Percentiles rank a stretch among this genome's conserved stretches.
phyloP scores from a whole-genome alignment of 495 filamentous ascomycete species.

The Neurospora tetrasperma region DNA sequence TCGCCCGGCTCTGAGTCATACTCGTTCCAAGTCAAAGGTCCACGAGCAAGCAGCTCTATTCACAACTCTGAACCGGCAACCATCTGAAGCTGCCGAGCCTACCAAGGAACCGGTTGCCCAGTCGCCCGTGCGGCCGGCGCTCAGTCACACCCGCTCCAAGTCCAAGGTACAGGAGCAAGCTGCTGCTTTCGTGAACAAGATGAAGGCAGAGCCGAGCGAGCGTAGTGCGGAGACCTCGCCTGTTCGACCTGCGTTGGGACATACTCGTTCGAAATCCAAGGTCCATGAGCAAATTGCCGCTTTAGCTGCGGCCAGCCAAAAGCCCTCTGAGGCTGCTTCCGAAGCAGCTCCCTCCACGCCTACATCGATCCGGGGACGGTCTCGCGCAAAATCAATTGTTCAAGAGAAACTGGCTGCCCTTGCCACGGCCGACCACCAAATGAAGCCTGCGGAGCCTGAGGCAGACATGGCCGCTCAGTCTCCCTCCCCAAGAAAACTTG shows the following conservation, averaged over 20 bases:
- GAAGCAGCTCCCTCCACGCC: conserved; percentile 6
- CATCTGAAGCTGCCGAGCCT: not conserved
- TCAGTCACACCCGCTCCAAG: not conserved
- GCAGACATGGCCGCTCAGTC: conserved; percentile 30
- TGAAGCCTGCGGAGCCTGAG: not conserved
- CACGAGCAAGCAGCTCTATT: conserved; percentile 2
- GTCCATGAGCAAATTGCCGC: conserved; percentile 36
- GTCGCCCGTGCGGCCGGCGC: not conserved
- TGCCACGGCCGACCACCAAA: not conserved
- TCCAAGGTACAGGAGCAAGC: not conserved
- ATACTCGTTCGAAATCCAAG: conserved; percentile 25
- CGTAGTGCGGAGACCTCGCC: not conserved
- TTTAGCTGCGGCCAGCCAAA: conserved; percentile 25
- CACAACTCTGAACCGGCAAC: not conserved
- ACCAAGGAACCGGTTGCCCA: not conserved
- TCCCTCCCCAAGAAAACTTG: conserved; percentile 41
- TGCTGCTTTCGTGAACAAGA: not conserved
- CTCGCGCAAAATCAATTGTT: conserved; percentile 2
- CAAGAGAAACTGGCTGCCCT: conserved; percentile 2
- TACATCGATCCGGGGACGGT: not conserved
- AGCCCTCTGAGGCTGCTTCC: conserved; percentile 23
- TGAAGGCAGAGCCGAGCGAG: not conserved
- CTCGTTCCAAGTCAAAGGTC: conserved; percentile 4
- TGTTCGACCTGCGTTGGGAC: not conserved
- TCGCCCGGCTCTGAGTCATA: not conserved